A percentile compares a stretch with the other conserved stretches of the same genome.
Evolutionary conservation across 768 basidiomycete genomes (phyloP).

Genomic region (Asterophora parasitica): DNA sequence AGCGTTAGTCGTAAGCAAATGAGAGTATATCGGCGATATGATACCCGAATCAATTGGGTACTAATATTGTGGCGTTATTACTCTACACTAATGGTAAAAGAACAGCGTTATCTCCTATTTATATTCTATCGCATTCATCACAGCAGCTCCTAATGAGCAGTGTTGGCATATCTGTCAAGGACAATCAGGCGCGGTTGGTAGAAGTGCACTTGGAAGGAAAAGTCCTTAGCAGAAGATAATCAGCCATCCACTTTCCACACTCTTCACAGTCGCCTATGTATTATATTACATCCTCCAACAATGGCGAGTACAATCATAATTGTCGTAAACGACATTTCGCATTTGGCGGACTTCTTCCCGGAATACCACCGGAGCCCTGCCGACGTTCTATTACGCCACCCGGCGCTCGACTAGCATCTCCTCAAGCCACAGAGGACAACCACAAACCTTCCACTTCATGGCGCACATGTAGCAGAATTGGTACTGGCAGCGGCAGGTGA

Average conservation of each 20-base stretch:
- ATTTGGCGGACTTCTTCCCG: slow-evolving; percentile 27
- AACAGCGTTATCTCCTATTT: no score
- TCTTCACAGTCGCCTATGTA: slow-evolving; percentile 38
- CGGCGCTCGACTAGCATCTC: slow-evolving; percentile 26
- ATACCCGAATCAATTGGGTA: no score
- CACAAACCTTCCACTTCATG: slow-evolving; percentile 55
- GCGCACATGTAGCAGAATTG: slow-evolving; percentile 69
- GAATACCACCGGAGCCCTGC: slow-evolving; percentile 21
- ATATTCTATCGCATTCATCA: no score
- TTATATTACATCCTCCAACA: slow-evolving; percentile 42
- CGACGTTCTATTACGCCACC: slow-evolving; percentile 27
- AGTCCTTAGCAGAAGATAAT: slow-evolving; percentile 12
- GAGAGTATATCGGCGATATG: no score
- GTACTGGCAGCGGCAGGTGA: slow-evolving; percentile 53
- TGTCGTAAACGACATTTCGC: slow-evolving; percentile 35
- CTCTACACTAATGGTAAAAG: no score
- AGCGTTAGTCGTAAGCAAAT: no score
- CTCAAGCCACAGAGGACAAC: slow-evolving; percentile 65
- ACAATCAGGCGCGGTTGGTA: no score
- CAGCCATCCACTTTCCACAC: slow-evolving; percentile 25
- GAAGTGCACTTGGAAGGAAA: no score
- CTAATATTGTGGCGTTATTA: no score
- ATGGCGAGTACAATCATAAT: slow-evolving; percentile 49
- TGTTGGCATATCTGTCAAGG: no score
- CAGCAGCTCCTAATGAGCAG: no score